Evolutionary conservation across 2,329 filamentous ascomycete species (phyloP).

Genomic region (Sphaerulina vaccinii): DNA sequence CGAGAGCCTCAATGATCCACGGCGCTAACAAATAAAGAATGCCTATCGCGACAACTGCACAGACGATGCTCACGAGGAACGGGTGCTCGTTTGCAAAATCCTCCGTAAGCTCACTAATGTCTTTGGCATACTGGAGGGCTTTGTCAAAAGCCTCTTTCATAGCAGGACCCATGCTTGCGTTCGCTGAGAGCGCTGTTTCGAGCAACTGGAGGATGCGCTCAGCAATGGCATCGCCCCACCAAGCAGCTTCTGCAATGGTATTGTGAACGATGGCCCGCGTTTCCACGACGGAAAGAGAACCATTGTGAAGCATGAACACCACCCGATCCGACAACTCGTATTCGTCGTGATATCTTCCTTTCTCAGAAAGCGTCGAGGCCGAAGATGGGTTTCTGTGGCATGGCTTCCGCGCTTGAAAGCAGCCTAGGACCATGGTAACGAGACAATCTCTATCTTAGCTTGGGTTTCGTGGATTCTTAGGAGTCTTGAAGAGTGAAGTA

Average conservation of each 20-base stretch:
- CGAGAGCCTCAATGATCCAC: neutral
- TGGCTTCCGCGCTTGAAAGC: neutral
- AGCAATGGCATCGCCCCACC: neutral
- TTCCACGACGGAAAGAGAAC: neutral
- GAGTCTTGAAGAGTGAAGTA: neutral
- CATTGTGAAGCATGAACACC: neutral
- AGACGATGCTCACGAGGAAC: neutral
- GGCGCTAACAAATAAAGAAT: neutral
- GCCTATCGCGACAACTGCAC: neutral
- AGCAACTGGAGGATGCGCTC: neutral
- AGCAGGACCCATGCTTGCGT: neutral
- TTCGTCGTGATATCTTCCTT: neutral
- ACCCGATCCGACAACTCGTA: neutral
- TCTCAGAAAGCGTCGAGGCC: neutral
- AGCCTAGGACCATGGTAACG: neutral
- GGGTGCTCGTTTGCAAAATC: neutral
- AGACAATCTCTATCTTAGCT: neutral
- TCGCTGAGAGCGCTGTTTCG: neutral
- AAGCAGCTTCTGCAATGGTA: neutral
- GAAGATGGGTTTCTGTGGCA: neutral
- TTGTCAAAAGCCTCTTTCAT: neutral
- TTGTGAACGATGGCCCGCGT: neutral
- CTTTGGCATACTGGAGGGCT: neutral
- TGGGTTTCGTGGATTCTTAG: neutral
- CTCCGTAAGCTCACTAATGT: neutral